phyloP scores from a whole-genome alignment of 768 basidiomycete genomes.

The Peribolospora baueri region DNA sequence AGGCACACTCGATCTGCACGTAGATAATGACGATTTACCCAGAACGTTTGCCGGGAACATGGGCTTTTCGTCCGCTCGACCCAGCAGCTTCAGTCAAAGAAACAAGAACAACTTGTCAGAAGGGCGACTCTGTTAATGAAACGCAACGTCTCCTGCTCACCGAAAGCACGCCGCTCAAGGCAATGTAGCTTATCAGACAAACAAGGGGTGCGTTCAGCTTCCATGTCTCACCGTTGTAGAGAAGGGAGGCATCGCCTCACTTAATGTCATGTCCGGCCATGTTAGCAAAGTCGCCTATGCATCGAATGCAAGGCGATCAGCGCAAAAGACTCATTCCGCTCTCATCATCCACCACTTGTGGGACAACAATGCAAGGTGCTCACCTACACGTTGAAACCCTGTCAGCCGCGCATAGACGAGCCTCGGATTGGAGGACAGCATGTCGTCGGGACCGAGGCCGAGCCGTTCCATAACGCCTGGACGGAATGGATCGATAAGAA shows the following conservation, averaged over 20 bases:
- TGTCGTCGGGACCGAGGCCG: conserved; percentile 49
- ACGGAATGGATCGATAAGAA: conserved; percentile 60
- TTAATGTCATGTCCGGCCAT: conserved; percentile 82
- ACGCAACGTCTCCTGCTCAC: conserved; percentile 21
- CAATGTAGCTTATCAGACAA: conserved; percentile 28
- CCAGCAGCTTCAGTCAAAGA: conserved; percentile 31
- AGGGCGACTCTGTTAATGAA: background rate
- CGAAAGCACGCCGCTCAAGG: conserved; percentile 47
- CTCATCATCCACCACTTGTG: background rate
- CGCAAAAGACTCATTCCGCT: background rate
- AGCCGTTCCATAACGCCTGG: conserved; percentile 60
- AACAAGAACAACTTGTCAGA: background rate
- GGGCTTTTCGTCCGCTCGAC: conserved; percentile 38
- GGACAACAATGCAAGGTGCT: background rate
- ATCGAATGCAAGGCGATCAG: background rate
- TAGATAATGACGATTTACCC: background rate
- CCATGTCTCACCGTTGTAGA: too few relatives aligned
- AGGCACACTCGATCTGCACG: background rate
- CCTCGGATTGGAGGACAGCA: conserved; percentile 35
- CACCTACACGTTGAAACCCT: conserved; percentile 26
- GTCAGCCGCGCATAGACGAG: conserved; percentile 51
- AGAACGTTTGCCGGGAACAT: conserved; percentile 48
- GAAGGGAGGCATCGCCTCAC: too few relatives aligned
- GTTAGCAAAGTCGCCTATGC: conserved; percentile 37
- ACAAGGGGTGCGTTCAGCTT: too few relatives aligned